phyloP scores from a whole-genome alignment of 2,329 filamentous ascomycete species.

The Cryphonectria carpinicola region DNA sequence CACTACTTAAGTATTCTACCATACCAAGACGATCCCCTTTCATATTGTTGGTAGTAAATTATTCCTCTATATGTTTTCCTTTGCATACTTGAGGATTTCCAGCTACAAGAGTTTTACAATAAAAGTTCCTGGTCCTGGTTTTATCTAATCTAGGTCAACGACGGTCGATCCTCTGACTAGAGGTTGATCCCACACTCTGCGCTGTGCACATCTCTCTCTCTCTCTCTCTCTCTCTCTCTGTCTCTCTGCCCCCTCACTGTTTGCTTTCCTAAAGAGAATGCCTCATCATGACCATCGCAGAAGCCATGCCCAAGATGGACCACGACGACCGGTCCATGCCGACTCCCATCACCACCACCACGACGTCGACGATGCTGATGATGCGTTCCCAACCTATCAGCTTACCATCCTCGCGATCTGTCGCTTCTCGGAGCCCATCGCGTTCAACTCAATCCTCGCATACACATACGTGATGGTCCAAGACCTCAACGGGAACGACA shows the following conservation, averaged over 20 bases:
- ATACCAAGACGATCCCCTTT: not conserved
- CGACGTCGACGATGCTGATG: not conserved
- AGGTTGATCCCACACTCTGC: no score
- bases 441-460: conserved; percentile 50
- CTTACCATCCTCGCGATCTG: conserved; percentile 51
- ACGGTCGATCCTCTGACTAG: not conserved
- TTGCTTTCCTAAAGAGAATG: conserved; percentile 1
- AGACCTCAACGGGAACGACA: conserved; percentile 43
- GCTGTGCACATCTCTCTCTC: not conserved
- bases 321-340: not conserved
- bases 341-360: not conserved
- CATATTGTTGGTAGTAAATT: not conserved
- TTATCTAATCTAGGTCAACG: not conserved
- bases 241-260: not conserved
- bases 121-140: not conserved
- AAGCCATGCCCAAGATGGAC: conserved; percentile 5
- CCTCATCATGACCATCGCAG: not conserved
- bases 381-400: conserved; percentile 48
- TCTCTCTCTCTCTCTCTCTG: not conserved
- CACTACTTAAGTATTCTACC: not conserved
- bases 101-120: not conserved
- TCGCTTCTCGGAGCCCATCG: conserved; percentile 50
- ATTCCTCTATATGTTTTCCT: not conserved
- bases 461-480: conserved; percentile 49
- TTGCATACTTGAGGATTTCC: not conserved